These are phyloP conservation scores for Grammothele lineata DNA, from an alignment of 768 basidiomycete genomes.

Conservation along the genomic window DNA sequence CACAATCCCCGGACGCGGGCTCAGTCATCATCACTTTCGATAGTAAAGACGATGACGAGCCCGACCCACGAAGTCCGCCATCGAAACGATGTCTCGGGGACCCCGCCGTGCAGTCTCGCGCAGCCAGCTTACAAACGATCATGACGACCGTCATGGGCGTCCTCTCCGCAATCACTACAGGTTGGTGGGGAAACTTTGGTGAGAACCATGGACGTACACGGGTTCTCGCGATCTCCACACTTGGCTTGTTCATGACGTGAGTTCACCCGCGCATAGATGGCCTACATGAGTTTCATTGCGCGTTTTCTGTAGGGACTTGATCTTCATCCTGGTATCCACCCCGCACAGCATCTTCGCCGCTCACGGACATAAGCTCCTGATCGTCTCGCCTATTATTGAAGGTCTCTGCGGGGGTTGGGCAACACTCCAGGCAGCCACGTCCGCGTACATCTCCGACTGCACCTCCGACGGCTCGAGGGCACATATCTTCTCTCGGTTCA, in stretches of 20 bases:
- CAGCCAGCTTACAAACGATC: conserved; percentile 70
- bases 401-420: conserved; percentile 81
- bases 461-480: conserved; percentile 81
- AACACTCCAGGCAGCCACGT: conserved; percentile 56
- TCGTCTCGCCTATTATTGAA: conserved; percentile 76
- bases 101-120: conserved; percentile 60
- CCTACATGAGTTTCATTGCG: no score
- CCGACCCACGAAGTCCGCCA: conserved; percentile 36
- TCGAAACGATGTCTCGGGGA: conserved; percentile 39
- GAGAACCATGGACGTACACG: conserved; percentile 74
- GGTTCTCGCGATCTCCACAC: conserved; percentile 60
- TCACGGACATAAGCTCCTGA: conserved; percentile 70
- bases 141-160: conserved; percentile 76
- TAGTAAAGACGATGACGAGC: conserved; percentile 29
- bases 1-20: conserved; percentile 6
- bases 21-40: neutral
- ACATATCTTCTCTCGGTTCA: conserved; percentile 51
- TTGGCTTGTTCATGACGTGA: conserved; percentile 73
- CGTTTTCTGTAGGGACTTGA: conserved; percentile 54
- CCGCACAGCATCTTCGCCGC: conserved; percentile 52
- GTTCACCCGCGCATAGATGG: no score
- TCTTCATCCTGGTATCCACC: conserved; percentile 75
- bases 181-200: conserved; percentile 81
- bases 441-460: conserved; percentile 69
- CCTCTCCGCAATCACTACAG: conserved; percentile 78